phyloP scores from a whole-genome alignment of 2,329 filamentous ascomycete genomes.

The Hansfordia pulvinata region DNA sequence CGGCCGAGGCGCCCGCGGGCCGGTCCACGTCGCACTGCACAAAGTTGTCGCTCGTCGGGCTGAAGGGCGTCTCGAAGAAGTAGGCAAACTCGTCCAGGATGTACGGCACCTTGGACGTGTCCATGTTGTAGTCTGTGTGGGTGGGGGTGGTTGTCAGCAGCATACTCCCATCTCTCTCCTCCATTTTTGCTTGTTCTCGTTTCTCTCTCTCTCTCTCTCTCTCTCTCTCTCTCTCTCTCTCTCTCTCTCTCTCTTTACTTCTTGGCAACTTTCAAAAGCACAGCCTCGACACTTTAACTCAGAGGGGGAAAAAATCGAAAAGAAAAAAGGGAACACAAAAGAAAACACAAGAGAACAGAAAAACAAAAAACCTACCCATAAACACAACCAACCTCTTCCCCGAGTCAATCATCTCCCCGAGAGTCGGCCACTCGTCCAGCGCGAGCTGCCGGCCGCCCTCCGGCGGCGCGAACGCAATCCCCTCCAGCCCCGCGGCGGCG shows the following conservation, averaged over 20 bases:
- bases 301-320: no score
- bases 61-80: constrained; percentile 62
- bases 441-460: constrained; percentile 17
- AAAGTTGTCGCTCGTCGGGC: constrained; percentile 44
- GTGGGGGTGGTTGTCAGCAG: no score
- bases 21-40: constrained; percentile 54
- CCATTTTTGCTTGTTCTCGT: no score
- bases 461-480: constrained; percentile 44
- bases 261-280: no score
- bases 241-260: no score
- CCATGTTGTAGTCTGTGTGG: constrained; percentile 47
- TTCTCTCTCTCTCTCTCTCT: no score
- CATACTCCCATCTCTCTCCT: no score
- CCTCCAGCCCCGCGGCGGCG: constrained; percentile 36
- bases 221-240: no score
- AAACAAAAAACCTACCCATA: constrained; percentile 34
- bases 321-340: no score
- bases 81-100: constrained; percentile 51
- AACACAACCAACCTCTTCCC: constrained; percentile 57
- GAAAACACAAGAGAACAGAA: no score
- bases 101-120: constrained; percentile 38
- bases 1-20: constrained; percentile 28
- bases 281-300: no score
- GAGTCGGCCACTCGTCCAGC: constrained; percentile 53
- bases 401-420: constrained; percentile 48